Evolutionary conservation across 2,329 filamentous ascomycete species (phyloP).

Genomic region (Rachicladosporium sp.): DNA sequence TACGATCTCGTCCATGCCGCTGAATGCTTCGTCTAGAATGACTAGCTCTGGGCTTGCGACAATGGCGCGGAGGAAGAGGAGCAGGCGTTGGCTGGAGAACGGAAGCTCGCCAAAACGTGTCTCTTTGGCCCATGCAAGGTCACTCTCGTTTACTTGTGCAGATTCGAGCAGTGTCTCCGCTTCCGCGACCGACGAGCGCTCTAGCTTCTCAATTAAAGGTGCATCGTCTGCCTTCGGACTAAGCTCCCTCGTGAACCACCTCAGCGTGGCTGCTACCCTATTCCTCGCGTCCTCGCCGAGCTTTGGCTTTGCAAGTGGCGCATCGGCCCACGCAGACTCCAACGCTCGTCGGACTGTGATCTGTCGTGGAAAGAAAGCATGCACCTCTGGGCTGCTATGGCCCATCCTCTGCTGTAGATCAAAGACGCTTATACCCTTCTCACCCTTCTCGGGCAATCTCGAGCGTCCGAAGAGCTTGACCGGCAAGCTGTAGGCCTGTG

Average conservation of each 20-base stretch:
- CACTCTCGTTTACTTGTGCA: slow-evolving; percentile 8
- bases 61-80: slow-evolving; percentile 57
- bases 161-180: not conserved
- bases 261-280: slow-evolving; percentile 56
- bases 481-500: slow-evolving; percentile 81
- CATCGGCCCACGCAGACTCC: slow-evolving; percentile 83
- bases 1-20: slow-evolving; percentile 42
- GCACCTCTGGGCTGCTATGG: slow-evolving; percentile 87
- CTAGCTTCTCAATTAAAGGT: slow-evolving; percentile 7
- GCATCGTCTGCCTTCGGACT: slow-evolving; percentile 35
- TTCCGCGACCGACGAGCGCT: not conserved
- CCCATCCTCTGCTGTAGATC: slow-evolving; percentile 84
- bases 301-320: slow-evolving; percentile 59
- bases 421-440: slow-evolving; percentile 73
- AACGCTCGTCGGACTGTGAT: slow-evolving; percentile 62
- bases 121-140: slow-evolving; percentile 52
- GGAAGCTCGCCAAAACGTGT: slow-evolving; percentile 60
- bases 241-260: slow-evolving; percentile 71
- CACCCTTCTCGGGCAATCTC: slow-evolving; percentile 60
- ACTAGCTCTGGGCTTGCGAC: slow-evolving; percentile 35
- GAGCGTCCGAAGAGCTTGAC: slow-evolving; percentile 75
- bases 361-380: slow-evolving; percentile 76
- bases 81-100: slow-evolving; percentile 72
- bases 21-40: slow-evolving; percentile 40
- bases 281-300: slow-evolving; percentile 45